phyloP scores from a whole-genome alignment of 768 basidiomycete species.

The Hydnomerulius pinastri region DNA sequence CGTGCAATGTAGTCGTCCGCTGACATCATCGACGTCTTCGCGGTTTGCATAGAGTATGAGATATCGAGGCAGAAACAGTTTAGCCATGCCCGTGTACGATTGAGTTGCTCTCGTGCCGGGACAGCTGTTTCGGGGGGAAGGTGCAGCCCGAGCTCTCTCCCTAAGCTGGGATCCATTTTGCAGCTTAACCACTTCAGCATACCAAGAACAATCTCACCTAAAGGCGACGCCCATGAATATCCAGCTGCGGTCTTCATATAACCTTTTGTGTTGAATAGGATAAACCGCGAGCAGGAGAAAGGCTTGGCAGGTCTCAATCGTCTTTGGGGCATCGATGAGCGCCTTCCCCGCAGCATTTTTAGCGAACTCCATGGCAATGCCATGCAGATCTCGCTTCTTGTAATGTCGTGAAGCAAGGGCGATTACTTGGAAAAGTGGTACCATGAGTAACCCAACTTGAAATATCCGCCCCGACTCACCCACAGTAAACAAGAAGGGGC shows the following conservation, averaged over 20 bases:
- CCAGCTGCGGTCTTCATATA: conserved; percentile 75
- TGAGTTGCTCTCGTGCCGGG: conserved; percentile 65
- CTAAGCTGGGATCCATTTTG: conserved; percentile 48
- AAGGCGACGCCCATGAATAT: conserved; percentile 72
- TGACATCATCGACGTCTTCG: conserved; percentile 67
- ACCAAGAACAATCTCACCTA: conserved; percentile 37
- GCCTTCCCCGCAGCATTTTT: conserved; percentile 60
- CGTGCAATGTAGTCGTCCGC: conserved; percentile 63
- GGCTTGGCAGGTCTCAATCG: conserved; percentile 79
- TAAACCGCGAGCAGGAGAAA: conserved; percentile 69
- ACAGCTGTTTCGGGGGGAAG: conserved; percentile 47
- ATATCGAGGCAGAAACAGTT: conserved; percentile 77
- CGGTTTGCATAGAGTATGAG: conserved; percentile 73
- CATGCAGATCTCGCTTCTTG: conserved; percentile 52
- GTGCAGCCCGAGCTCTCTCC: conserved; percentile 69
- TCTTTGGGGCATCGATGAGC: conserved; percentile 60
- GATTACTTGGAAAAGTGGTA: conserved; percentile 52
- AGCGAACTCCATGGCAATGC: conserved; percentile 61
- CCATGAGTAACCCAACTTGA: not conserved
- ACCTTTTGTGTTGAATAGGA: conserved; percentile 60
- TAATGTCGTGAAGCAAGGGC: conserved; percentile 71
- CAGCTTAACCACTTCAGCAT: no score
- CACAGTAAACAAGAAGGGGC: conserved; percentile 63
- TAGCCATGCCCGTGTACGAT: conserved; percentile 74
- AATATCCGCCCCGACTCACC: conserved; percentile 38